Base-by-base conservation (phyloP, 371 early-diverging fungal genomes). In the Apophysomyces trapeziformis region DNA sequence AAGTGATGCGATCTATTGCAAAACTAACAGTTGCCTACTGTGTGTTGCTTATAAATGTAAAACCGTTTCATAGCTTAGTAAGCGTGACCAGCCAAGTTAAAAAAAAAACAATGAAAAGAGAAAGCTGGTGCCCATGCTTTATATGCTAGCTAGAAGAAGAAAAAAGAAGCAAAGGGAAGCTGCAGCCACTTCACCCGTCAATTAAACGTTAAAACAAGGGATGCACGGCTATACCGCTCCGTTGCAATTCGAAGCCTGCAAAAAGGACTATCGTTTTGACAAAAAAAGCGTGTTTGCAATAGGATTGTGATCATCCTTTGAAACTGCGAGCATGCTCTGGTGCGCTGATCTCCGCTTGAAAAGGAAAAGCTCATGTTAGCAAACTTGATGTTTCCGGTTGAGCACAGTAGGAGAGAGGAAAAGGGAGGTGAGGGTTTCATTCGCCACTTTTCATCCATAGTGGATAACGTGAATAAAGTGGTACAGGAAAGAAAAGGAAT, bases 381-480 rank as follows among this genome's bases (percentile, higher is more conserved):
- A 50, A 50, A 50, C 54, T 50, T 50, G 54, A 50, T 50, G 54
- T 50, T 50, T 50, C 54, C 54, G 21, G 54, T 50, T 50, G 21
- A 26, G 54, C 54, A 50, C n/a, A 41, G 4, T 26, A 50, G 54
- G 54, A 50, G 54, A 50, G 21, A 21, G 7, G 5, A 50, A 26
- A 47, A 50, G 54, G 50, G 54, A 50, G 54, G 21, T 50, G 54
- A 50, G 21, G 54, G 54, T 50, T 50, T 50, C 54, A 50, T 50
- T 50, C 21, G 54, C 54, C 54, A 50, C 54, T 7, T 26, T 45
- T 50, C 54, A 21, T 50, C 54, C 54, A 26, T 50, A 26, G 9
- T 50, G 4, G 21, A 50, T 50, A 50, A 50, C 54, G 54, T 50
- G 54, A 26, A 50, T 9, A 7, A 13, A 50, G 54, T 50, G 21